Conservation (phyloP, 2,329 filamentous ascomycete species). For the Coniochaeta ligniaria region DNA sequence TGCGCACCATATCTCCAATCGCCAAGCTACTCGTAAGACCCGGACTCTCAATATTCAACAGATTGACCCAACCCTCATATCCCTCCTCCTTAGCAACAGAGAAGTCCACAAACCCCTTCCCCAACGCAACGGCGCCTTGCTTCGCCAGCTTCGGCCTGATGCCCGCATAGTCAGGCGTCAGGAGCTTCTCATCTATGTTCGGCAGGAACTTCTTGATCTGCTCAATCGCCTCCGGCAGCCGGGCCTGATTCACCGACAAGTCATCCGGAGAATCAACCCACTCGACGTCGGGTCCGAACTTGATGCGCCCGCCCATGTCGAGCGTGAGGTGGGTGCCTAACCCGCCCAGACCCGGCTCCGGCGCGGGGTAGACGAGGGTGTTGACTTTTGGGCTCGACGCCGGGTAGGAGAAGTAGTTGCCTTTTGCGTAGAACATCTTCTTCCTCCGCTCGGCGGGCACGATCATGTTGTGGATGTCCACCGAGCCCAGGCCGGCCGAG, state of each 20-base stretch:
- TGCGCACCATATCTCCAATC: constrained; percentile 69
- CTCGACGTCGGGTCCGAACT: constrained; percentile 92
- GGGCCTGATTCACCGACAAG: constrained; percentile 56
- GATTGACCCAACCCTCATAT: constrained; percentile 76
- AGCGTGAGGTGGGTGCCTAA: constrained; percentile 91
- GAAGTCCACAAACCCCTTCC: constrained; percentile 76
- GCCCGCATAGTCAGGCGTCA: constrained; percentile 81
- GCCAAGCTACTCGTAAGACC: constrained; percentile 82
- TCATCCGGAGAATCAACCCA: constrained; percentile 73
- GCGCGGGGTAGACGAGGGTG: constrained; percentile 82
- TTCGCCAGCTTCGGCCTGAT: constrained; percentile 76
- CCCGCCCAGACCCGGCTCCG: constrained; percentile 72
- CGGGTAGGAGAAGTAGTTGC: constrained; percentile 86
- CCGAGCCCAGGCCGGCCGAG: constrained; percentile 74
- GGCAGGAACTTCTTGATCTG: constrained; percentile 80
- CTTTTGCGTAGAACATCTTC: constrained; percentile 78
- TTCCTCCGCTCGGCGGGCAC: constrained; percentile 49
- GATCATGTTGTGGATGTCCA: constrained; percentile 75
- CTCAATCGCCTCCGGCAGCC: constrained; percentile 58
- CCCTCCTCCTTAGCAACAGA: constrained; percentile 71
- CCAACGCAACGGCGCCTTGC: constrained; percentile 52
- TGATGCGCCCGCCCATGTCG: constrained; percentile 74
- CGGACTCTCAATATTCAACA: constrained; percentile 89
- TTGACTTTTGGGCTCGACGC: constrained; percentile 54
- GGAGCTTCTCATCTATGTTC: constrained; percentile 53